Evolutionary conservation across 495 filamentous ascomycete species (phyloP).

Genomic region (Ascobolus immersus): DNA sequence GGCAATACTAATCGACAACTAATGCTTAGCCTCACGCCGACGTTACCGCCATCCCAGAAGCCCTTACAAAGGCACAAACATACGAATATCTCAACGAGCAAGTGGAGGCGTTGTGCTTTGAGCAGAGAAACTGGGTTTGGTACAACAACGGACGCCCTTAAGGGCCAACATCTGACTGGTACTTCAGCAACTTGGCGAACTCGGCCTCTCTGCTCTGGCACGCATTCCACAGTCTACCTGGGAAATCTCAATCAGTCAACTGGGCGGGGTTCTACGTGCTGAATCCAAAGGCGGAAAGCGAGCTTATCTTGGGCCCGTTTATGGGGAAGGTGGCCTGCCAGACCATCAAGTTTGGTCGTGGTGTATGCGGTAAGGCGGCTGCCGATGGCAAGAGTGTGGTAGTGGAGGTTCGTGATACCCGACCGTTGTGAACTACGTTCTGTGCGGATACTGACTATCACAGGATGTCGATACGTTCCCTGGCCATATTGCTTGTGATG

Average conservation of each 20-base stretch:
- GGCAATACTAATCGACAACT: too few species aligned
- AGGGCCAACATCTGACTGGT: not conserved
- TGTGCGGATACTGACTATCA: not conserved
- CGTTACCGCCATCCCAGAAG: conserved; percentile 43
- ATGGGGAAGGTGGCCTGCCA: conserved; percentile 61
- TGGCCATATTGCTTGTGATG: conserved; percentile 81
- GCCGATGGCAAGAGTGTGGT: conserved; percentile 35
- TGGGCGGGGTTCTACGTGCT: conserved; percentile 54
- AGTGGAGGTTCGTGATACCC: conserved; percentile 21
- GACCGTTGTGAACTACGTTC: not conserved
- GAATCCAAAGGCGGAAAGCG: conserved; percentile 29
- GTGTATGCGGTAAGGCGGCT: conserved; percentile 67
- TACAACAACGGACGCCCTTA: not conserved
- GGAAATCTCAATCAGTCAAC: conserved; percentile 19
- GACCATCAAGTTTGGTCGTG: conserved; percentile 49
- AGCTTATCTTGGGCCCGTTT: conserved; percentile 65
- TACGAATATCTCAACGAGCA: conserved; percentile 53
- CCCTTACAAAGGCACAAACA: conserved; percentile 43
- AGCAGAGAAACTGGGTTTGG: conserved; percentile 70
- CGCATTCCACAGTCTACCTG: conserved; percentile 51
- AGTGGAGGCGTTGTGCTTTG: conserved; percentile 42
- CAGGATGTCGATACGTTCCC: conserved; percentile 49
- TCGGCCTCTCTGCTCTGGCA: conserved; percentile 68
- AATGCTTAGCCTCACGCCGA: conserved; percentile 56
- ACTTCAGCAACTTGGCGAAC: conserved; percentile 59